Conservation (phyloP, 495 filamentous ascomycete genomes). For the Hyaloscypha bicolor region DNA sequence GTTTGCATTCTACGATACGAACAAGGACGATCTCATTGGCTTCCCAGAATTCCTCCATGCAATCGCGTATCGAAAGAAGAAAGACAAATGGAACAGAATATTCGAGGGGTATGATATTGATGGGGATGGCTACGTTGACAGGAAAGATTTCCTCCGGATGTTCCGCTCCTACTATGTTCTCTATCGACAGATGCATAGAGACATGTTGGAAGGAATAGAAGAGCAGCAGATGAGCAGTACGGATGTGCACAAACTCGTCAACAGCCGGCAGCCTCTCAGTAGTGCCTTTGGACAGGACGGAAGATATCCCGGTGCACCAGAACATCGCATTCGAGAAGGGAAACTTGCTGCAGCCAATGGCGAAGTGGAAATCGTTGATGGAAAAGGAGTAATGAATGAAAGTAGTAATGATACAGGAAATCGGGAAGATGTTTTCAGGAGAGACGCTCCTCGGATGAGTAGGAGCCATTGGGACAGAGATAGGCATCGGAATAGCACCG, state of each 20-base stretch:
- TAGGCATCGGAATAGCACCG: constrained; percentile 1
- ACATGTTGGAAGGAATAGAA: constrained; percentile 80
- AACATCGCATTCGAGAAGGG: constrained; percentile 61
- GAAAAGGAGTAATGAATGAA: constrained; percentile 36
- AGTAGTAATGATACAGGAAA: constrained; percentile 48
- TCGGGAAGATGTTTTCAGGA: constrained; percentile 42
- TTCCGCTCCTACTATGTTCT: constrained; percentile 89
- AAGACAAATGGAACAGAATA: constrained; percentile 71
- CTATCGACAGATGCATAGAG: constrained; percentile 79
- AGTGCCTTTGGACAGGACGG: constrained; percentile 65
- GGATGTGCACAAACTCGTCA: constrained; percentile 72
- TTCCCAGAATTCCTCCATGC: constrained; percentile 90
- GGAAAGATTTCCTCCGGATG: constrained; percentile 89
- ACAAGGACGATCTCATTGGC: constrained; percentile 86
- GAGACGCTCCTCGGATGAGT: not conserved
- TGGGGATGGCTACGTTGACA: constrained; percentile 81
- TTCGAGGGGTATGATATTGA: constrained; percentile 94
- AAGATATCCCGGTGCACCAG: constrained; percentile 60
- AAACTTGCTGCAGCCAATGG: constrained; percentile 61
- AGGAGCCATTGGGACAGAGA: constrained; percentile 9
- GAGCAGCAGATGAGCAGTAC: constrained; percentile 74
- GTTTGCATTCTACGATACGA: constrained; percentile 94
- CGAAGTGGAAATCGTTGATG: constrained; percentile 63
- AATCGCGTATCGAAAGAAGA: constrained; percentile 78
- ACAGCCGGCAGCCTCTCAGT: constrained; percentile 78